Conservation (phyloP, 805 yeast species). For the Zygoascus biomembranicola region DNA sequence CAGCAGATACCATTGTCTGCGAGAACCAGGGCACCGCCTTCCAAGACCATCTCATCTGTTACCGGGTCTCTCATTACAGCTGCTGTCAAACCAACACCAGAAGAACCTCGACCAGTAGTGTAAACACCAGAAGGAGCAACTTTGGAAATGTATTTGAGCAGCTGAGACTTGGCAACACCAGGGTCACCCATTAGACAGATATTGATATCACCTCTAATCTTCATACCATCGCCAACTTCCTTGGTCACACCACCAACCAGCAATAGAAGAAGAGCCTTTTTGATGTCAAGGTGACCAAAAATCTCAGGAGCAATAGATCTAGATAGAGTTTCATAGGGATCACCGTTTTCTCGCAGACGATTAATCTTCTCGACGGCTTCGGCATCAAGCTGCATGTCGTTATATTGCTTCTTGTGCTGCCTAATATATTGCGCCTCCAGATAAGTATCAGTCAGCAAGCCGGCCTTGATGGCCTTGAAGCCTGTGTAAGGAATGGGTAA, state of each 20-base stretch:
- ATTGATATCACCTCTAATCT: conserved; percentile 94
- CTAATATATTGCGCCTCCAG: conserved; percentile 77
- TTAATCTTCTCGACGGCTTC: conserved; percentile 50
- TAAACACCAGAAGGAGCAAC: conserved; percentile 95
- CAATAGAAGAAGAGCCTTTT: conserved; percentile 76
- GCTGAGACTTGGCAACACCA: conserved; percentile 97
- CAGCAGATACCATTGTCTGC: conserved; percentile 98
- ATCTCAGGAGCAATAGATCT: conserved; percentile 95
- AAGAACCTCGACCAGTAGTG: conserved; percentile 97
- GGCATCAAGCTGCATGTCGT: conserved; percentile 47
- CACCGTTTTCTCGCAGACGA: conserved; percentile 50
- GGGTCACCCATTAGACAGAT: conserved; percentile 98
- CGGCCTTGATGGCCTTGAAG: conserved; percentile 85
- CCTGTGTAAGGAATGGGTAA: conserved; percentile 96
- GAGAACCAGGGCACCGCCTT: conserved; percentile 94
- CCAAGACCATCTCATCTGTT: conserved; percentile 97
- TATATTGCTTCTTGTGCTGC: conserved; percentile 87
- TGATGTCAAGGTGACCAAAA: conserved; percentile 87
- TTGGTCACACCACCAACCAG: conserved; percentile 95
- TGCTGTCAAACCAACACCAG: conserved; percentile 98
- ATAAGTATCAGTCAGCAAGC: conserved; percentile 87
- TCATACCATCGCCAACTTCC: conserved; percentile 92
- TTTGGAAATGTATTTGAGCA: conserved; percentile 80
- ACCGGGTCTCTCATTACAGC: conserved; percentile 98
- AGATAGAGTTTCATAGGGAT: conserved; percentile 72